These are phyloP conservation scores for Austroboletus festivus DNA, from an alignment of 768 basidiomycete genomes.

Conservation along the genomic window DNA sequence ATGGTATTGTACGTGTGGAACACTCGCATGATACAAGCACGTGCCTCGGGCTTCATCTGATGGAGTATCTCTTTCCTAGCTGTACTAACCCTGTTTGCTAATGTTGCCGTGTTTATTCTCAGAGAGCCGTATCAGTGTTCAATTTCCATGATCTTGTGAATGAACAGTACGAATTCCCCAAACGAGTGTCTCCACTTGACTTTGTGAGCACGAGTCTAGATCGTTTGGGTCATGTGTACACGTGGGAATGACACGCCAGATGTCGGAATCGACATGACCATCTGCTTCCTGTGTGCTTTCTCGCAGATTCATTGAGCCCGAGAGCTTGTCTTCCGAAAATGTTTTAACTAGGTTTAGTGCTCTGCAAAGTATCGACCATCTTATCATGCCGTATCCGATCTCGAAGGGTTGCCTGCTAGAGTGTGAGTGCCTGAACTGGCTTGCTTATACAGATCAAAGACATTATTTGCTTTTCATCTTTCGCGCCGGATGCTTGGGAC, in stretches of 20 bases:
- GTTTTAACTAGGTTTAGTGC: not conserved
- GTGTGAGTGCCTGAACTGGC: too few relatives aligned
- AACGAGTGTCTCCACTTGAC: not conserved
- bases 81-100: not conserved
- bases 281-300: not conserved
- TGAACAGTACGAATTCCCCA: not conserved
- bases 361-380: not conserved
- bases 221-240: not conserved
- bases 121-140: not conserved
- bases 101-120: not conserved
- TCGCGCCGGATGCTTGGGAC: too few relatives aligned
- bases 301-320: not conserved
- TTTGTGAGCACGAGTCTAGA: not conserved
- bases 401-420: too few relatives aligned
- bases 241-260: not conserved
- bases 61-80: not conserved
- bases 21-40: not conserved
- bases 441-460: too few relatives aligned
- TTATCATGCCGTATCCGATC: not conserved
- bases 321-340: not conserved
- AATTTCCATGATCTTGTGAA: not conserved
- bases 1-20: not conserved
- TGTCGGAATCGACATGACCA: not conserved
- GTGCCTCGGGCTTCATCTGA: not conserved
- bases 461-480: too few relatives aligned